Base-by-base conservation (phyloP, 805 yeast species). In the Pichia heedii region DNA sequence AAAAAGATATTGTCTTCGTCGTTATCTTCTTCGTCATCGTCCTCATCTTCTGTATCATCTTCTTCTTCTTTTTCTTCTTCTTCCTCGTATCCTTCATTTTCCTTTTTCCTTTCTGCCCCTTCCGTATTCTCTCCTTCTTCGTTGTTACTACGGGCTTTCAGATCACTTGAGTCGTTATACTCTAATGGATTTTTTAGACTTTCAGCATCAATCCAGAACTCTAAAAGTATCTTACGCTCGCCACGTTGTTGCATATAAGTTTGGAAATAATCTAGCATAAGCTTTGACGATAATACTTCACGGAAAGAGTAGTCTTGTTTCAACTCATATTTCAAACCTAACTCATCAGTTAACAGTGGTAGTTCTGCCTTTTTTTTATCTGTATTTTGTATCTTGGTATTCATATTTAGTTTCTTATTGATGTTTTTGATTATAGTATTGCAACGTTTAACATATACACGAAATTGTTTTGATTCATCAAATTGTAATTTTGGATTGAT, bases 101-200 rank as follows among this genome's bases (percentile, higher is more conserved):
- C 5, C 15, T n/a, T 18, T 20, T 9, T 4, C 18, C 13, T 3
- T 12, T 16, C 13, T n/a, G n/a, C n/a, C n/a, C n/a, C n/a, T n/a
- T n/a, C n/a, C n/a, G n/a, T n/a, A n/a, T n/a, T n/a, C n/a, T n/a
- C n/a, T n/a, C n/a, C n/a, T n/a, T n/a, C n/a, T n/a, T n/a, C n/a
- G n/a, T n/a, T n/a, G n/a, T n/a, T n/a, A n/a, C n/a, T n/a, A n/a
- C n/a, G n/a, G n/a, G 24, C 29, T 16, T 8, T 22, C 3, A 32
- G 26, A 4, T 34, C 24, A n/a, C 33, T 39, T 35, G 11, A 24
- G 8, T 20, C 13, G 3, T 46, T 47, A 21, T 46, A 50, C 48
- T 79, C 85, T 16, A 88, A 59, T 0, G 96, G 95, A 39, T 83
- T 83, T 52, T 78, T 76, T 33, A 85, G 70, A 0, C 73, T 68